These are phyloP conservation scores for Rhizophora apiculata DNA, from an alignment of 345 rosid species.

Conservation along the genomic window DNA sequence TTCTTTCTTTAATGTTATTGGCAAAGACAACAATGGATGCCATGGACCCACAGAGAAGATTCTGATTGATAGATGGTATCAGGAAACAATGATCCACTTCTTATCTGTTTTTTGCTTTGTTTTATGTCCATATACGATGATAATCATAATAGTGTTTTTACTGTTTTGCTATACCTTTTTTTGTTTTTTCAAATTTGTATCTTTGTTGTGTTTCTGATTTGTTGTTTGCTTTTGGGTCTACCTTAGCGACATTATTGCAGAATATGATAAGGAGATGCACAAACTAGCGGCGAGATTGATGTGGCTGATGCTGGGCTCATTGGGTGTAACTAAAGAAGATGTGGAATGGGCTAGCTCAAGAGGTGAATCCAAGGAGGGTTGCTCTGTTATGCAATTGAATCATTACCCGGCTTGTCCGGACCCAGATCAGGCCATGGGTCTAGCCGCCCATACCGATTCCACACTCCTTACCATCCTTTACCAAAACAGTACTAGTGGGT, in stretches of 20 bases:
- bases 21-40: slow-evolving; percentile 42
- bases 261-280: slow-evolving; percentile 64
- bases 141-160: slow-evolving; percentile 18
- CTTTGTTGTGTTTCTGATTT: not conserved
- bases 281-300: slow-evolving; percentile 55
- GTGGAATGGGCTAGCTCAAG: slow-evolving; percentile 63
- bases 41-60: slow-evolving; percentile 46
- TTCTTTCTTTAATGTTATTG: slow-evolving; percentile 14
- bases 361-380: slow-evolving; percentile 18
- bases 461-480: slow-evolving; percentile 70
- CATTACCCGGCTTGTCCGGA: slow-evolving; percentile 87
- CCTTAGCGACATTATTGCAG: slow-evolving; percentile 49
- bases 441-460: slow-evolving; percentile 84
- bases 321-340: slow-evolving; percentile 55
- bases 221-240: not conserved
- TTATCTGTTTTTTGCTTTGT: slow-evolving; percentile 22
- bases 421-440: slow-evolving; percentile 91
- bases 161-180: slow-evolving; percentile 13
- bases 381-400: slow-evolving; percentile 63
- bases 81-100: slow-evolving; percentile 22
- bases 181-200: not conserved
- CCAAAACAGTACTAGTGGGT: slow-evolving; percentile 66
- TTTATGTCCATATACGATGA: slow-evolving; percentile 8
- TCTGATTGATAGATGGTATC: slow-evolving; percentile 13
- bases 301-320: slow-evolving; percentile 66